A percentile compares a stretch with the other conserved stretches of the same genome.
phyloP scores from a whole-genome alignment of 2,329 filamentous ascomycete genomes.

The Dactylellina drechsleri region DNA sequence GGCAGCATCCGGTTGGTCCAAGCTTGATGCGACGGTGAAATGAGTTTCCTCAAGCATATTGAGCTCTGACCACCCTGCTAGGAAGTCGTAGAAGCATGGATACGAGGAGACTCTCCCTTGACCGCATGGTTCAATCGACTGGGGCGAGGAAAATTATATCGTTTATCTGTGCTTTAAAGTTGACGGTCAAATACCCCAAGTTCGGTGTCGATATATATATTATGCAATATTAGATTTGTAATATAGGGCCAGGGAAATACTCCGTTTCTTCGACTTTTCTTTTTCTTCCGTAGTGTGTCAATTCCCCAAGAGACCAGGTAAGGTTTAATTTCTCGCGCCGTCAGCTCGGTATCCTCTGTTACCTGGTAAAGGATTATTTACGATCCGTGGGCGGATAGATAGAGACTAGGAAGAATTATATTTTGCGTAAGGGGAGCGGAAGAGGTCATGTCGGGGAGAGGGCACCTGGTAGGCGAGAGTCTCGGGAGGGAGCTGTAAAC shows the following conservation, averaged over 20 bases:
- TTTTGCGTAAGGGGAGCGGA: constrained; percentile 43
- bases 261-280: constrained; percentile 7
- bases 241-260: constrained; percentile 20
- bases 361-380: constrained; percentile 48
- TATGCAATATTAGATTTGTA: constrained; percentile 22
- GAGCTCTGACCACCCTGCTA: constrained; percentile 2
- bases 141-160: constrained; percentile 9
- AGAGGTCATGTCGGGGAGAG: constrained; percentile 25
- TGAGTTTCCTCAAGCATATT: constrained; percentile 18
- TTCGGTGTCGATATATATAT: constrained; percentile 36
- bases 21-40: constrained; percentile 35
- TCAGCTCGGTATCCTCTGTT: constrained; percentile 43
- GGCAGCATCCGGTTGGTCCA: constrained; percentile 17
- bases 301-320: constrained; percentile 12
- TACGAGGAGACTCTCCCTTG: constrained; percentile 14
- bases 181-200: neutral
- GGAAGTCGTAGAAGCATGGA: constrained; percentile 21
- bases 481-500: constrained; percentile 26
- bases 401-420: constrained; percentile 51
- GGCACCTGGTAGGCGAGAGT: constrained; percentile 21
- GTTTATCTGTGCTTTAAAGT: constrained; percentile 9
- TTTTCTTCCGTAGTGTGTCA: constrained; percentile 17
- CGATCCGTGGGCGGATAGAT: constrained; percentile 31
- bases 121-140: constrained; percentile 8
- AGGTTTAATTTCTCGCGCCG: constrained; percentile 51